A percentile compares a stretch with the other conserved stretches of the same genome.
These are phyloP conservation scores for Tripterygium wilfordii DNA, from an alignment of 177 flowering plant genomes.

Conservation along the genomic window DNA sequence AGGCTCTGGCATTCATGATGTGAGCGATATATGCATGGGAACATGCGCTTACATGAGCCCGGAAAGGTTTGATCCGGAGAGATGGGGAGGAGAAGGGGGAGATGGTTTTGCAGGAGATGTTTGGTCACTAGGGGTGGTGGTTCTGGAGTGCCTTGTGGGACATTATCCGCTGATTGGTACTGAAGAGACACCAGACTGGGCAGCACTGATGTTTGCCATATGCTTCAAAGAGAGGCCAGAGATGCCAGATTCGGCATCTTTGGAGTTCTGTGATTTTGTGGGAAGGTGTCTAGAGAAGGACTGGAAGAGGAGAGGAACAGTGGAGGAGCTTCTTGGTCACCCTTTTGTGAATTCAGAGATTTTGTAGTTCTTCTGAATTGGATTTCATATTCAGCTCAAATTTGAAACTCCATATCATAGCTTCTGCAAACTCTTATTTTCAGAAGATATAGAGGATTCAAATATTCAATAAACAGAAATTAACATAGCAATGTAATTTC, in stretches of 20 bases:
- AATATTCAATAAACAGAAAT: too few relatives aligned
- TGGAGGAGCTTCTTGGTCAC: constrained; percentile 38
- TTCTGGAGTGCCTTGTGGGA: constrained; percentile 42
- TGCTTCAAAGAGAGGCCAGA: constrained; percentile 34
- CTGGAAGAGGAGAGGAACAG: constrained; percentile 40
- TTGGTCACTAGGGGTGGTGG: constrained; percentile 50
- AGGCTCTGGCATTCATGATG: constrained; percentile 27
- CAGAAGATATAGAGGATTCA: too few relatives aligned
- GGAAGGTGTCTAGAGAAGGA: constrained; percentile 43
- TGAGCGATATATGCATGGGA: constrained; percentile 22
- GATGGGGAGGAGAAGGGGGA: constrained; percentile 16
- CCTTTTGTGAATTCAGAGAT: constrained; percentile 25
- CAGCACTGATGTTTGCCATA: constrained; percentile 39
- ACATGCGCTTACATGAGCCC: constrained; percentile 71
- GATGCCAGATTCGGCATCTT: constrained; percentile 32
- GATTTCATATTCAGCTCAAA: too few relatives aligned
- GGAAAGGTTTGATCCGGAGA: constrained; percentile 44
- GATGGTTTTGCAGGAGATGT: constrained; percentile 49
- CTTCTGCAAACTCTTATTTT: too few relatives aligned
- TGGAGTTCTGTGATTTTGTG: constrained; percentile 34
- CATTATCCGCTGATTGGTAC: constrained; percentile 34
- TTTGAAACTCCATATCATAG: too few relatives aligned
- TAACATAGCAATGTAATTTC: too few relatives aligned
- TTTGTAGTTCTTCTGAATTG: constrained; percentile 2
- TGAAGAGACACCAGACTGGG: constrained; percentile 47